Conservation (phyloP, 2,329 filamentous ascomycete genomes). For the Fusarium zealandicum region DNA sequence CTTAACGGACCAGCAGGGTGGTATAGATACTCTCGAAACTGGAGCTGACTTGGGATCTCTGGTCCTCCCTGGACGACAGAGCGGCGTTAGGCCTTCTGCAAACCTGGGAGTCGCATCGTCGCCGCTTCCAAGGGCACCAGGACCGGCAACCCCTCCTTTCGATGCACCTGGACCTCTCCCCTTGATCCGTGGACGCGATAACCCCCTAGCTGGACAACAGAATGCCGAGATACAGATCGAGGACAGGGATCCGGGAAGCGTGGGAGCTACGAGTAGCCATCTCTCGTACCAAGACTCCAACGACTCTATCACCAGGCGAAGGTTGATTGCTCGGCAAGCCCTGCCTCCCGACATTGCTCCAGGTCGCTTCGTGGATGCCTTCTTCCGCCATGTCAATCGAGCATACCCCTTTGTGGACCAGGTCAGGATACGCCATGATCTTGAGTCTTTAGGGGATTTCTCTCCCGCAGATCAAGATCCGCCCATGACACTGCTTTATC, state of each 20-base stretch:
- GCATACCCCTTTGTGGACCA: conserved; percentile 56
- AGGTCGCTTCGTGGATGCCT: conserved; percentile 51
- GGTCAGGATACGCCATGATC: conserved; percentile 44
- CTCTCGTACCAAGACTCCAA: conserved; percentile 34
- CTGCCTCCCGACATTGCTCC: conserved; percentile 40
- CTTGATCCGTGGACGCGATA: conserved; percentile 15
- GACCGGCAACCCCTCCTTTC: conserved; percentile 26
- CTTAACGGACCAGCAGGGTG: conserved; percentile 25
- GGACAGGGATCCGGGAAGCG: conserved; percentile 32
- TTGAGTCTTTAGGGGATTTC: conserved; percentile 44
- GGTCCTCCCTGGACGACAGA: conserved; percentile 12
- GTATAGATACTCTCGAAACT: conserved; percentile 49
- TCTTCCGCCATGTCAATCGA: conserved; percentile 55
- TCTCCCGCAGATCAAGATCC: conserved; percentile 40
- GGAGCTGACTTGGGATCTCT: conserved; percentile 41
- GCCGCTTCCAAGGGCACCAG: conserved; percentile 16
- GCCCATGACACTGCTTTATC: conserved; percentile 48
- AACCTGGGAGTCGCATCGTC: conserved; percentile 19
- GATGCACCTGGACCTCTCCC: conserved; percentile 13
- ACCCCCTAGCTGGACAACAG: conserved; percentile 14
- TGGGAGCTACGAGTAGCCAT: conserved; percentile 31
- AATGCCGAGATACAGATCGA: conserved; percentile 21
- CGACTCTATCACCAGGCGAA: conserved; percentile 26
- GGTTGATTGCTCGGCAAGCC: conserved; percentile 27
- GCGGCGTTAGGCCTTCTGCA: neutral